Conservation (phyloP, 176 grass and related monocot genomes). For the Phoenix roebelenii region DNA sequence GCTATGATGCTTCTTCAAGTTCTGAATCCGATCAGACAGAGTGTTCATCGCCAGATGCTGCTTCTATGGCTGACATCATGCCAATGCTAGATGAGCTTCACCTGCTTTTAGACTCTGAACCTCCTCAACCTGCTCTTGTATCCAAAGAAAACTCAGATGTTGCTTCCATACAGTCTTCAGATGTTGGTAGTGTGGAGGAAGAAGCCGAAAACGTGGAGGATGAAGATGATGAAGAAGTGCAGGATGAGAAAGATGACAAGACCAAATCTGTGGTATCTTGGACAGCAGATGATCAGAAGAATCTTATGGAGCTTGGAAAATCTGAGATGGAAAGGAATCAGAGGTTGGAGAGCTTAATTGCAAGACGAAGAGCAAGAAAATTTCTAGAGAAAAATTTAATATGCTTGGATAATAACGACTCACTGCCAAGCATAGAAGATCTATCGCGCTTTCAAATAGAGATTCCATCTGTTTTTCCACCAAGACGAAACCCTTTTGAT, state of each 20-base stretch:
- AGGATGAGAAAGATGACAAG: conserved; percentile 18
- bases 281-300: conserved; percentile 19
- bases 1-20: neutral
- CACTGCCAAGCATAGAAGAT: conserved; percentile 29
- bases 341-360: conserved; percentile 27
- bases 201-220: conserved; percentile 5
- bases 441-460: conserved; percentile 34
- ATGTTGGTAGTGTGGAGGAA: conserved; percentile 24
- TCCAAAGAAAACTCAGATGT: conserved; percentile 16
- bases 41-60: conserved; percentile 36
- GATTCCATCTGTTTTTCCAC: conserved; percentile 42
- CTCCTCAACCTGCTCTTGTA: conserved; percentile 9
- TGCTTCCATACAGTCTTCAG: neutral
- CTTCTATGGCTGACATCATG: conserved; percentile 62
- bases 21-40: conserved; percentile 29
- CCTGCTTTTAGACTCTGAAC: conserved; percentile 18
- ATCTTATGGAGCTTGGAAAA: conserved; percentile 23
- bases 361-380: conserved; percentile 37
- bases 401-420: conserved; percentile 33
- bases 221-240: neutral
- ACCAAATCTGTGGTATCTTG: conserved; percentile 5
- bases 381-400: conserved; percentile 41
- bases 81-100: conserved; percentile 60
- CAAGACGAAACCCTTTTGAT: conserved; percentile 25
- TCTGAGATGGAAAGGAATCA: conserved; percentile 22